Evolutionary conservation across 495 filamentous ascomycete species (phyloP), one percentile per base, ranked within the genome.

Genomic region (Ramalina intermedia): DNA sequence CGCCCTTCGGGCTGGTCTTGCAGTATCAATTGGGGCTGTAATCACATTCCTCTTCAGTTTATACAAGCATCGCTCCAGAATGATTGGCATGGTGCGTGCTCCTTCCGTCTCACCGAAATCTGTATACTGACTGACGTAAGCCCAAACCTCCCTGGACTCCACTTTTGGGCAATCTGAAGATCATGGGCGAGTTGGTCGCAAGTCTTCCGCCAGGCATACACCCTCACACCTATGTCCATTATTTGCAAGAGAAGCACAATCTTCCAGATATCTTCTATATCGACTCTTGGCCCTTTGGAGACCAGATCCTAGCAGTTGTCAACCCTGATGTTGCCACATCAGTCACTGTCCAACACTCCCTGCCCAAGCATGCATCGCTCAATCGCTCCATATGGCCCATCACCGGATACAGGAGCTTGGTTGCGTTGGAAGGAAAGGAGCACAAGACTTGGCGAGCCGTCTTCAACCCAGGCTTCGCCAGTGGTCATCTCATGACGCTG

Each of bases 271-370:
- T 65, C 46, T 66, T 60, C 49, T 65, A 63, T 43, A 9, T 69
- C 11, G 66, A 70, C 33, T 38, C 55, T 1, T 67, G 58, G 54
- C 67, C 66, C n/a, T 37, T 66, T 18, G 41, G 45, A 13, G 41
- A 46, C 11, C 52, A 56, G 4, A 56, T 72, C 43, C 43, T 68
- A 8, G 41, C 73, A 8, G 52, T 76, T 21, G 50, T 55, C 24
- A 63, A 65, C 54, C 67, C 75, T 39, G 63, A 68, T 3, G 43
- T 72, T 0, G 68, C 71, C 17, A 63, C 67, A 33, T 68, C 73
- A 43, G 39, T 61, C 33, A 49, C 53, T 5, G 43, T 56, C 12
- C 46, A 51, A 20, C 47, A 47, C 24, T 55, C 52, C 14, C 43
- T 63, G 9, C 45, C 49, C 14, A 63, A 63, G 23, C 56, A 60